Evolutionary conservation across 768 basidiomycete species (phyloP).

Genomic region (Dentipellis sp.): DNA sequence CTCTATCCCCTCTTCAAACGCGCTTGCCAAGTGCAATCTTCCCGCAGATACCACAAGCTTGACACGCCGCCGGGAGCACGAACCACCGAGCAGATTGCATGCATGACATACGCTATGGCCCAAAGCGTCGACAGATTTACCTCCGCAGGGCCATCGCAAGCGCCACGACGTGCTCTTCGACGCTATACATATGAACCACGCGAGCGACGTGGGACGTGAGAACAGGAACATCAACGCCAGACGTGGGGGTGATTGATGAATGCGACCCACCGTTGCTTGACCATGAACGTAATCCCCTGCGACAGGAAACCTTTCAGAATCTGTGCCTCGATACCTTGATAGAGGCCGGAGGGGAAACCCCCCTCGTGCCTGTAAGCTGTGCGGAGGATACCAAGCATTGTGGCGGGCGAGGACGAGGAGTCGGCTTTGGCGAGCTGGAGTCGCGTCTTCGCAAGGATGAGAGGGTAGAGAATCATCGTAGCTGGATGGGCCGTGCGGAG

Average conservation of each 20-base stretch:
- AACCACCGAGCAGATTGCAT: too few species aligned
- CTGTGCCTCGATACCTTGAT: conserved; percentile 44
- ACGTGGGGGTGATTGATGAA: background rate
- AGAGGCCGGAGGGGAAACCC: conserved; percentile 29
- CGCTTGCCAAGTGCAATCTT: too few species aligned
- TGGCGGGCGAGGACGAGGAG: conserved; percentile 26
- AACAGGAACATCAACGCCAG: too few species aligned
- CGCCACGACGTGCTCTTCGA: too few species aligned
- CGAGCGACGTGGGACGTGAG: too few species aligned
- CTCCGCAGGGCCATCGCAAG: too few species aligned
- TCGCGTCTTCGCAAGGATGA: conserved; percentile 52
- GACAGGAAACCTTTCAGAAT: conserved; percentile 45
- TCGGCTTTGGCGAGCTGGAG: conserved; percentile 28
- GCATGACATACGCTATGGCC: too few species aligned
- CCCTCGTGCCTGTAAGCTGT: conserved; percentile 17
- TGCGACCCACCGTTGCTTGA: conserved; percentile 36
- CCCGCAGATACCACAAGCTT: too few species aligned
- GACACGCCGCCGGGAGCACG: too few species aligned
- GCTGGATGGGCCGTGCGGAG: conserved; percentile 20
- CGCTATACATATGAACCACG: too few species aligned
- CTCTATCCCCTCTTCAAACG: too few species aligned
- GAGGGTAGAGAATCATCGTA: conserved; percentile 40
- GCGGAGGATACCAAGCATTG: background rate
- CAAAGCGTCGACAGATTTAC: too few species aligned
- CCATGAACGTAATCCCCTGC: conserved; percentile 48